phyloP scores from a whole-genome alignment of 148 eudicot species.

The Nepenthes mirabilis region DNA sequence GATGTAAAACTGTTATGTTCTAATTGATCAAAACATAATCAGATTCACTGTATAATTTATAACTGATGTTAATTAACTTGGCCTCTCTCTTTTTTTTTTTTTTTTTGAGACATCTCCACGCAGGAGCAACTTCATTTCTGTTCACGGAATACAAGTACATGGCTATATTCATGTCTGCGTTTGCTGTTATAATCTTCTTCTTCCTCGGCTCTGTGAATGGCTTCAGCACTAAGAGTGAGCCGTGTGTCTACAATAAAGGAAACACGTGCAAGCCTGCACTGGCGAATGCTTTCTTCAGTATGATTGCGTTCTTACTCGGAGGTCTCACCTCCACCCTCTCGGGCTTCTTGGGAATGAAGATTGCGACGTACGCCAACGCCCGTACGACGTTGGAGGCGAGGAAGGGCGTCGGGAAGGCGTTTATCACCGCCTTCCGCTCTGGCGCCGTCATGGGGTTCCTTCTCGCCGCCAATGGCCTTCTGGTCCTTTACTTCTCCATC shows the following conservation, averaged over 20 bases:
- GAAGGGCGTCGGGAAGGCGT: slow-evolving; percentile 63
- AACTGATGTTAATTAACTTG: too few relatives aligned
- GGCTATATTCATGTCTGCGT: slow-evolving; percentile 47
- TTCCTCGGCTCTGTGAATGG: slow-evolving; percentile 57
- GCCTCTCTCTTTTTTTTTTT: background rate
- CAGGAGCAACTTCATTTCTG: slow-evolving; percentile 62
- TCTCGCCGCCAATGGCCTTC: slow-evolving; percentile 58
- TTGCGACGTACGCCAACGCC: slow-evolving; percentile 63
- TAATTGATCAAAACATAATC: too few relatives aligned
- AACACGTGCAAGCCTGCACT: slow-evolving; percentile 50
- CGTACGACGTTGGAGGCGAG: slow-evolving; percentile 55
- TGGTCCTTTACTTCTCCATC: slow-evolving; percentile 30
- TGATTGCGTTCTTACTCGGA: slow-evolving; percentile 42
- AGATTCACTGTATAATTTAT: too few relatives aligned
- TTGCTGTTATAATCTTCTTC: slow-evolving; percentile 43
- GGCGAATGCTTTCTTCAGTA: slow-evolving; percentile 52
- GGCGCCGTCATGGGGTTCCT: slow-evolving; percentile 76
- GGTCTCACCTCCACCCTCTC: slow-evolving; percentile 41
- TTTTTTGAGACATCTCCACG: background rate
- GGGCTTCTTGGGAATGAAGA: slow-evolving; percentile 63
- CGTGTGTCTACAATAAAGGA: slow-evolving; percentile 28
- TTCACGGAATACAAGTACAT: slow-evolving; percentile 52
- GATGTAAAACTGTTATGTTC: too few relatives aligned
- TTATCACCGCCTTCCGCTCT: slow-evolving; percentile 48
- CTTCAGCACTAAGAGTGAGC: slow-evolving; percentile 38